phyloP scores from a whole-genome alignment of 2,329 filamentous ascomycete species.

The Calonectria montana region DNA sequence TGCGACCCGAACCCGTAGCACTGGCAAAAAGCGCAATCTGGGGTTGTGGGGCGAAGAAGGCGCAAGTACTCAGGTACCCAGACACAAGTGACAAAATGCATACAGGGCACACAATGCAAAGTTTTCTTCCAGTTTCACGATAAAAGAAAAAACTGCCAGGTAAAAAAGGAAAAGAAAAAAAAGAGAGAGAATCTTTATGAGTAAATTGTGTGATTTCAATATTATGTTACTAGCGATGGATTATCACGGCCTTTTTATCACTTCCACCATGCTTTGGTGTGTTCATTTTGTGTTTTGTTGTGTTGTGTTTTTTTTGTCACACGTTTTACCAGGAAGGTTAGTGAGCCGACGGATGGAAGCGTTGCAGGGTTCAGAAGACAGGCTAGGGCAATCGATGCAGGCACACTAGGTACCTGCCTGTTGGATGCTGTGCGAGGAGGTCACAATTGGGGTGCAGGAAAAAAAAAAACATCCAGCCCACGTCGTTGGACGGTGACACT shows the following conservation, averaged over 20 bases:
- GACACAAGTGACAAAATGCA: not conserved
- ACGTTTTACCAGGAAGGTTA: not conserved
- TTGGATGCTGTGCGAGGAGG: not conserved
- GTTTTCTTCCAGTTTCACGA: too few species aligned
- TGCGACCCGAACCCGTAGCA: not conserved
- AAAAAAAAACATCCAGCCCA: not conserved
- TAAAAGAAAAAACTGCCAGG: too few species aligned
- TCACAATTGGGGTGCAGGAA: not conserved
- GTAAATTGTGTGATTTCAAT: too few species aligned
- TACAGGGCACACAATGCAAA: not conserved
- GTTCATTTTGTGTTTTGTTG: not conserved
- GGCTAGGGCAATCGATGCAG: not conserved
- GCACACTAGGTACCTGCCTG: not conserved
- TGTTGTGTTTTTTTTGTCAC: not conserved
- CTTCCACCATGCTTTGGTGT: not conserved
- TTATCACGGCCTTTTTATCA: too few species aligned
- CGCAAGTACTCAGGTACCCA: not conserved
- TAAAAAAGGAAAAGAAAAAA: too few species aligned
- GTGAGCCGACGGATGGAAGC: not conserved
- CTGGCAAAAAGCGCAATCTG: not conserved
- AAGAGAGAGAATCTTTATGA: too few species aligned
- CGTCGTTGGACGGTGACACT: not conserved
- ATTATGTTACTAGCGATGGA: too few species aligned
- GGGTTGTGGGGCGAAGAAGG: slow-evolving; percentile 1
- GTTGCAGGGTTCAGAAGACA: not conserved